A percentile compares a stretch with the other conserved stretches of the same genome.
Conservation (phyloP, 257 asterid genomes). For the Catharanthus roseus region DNA sequence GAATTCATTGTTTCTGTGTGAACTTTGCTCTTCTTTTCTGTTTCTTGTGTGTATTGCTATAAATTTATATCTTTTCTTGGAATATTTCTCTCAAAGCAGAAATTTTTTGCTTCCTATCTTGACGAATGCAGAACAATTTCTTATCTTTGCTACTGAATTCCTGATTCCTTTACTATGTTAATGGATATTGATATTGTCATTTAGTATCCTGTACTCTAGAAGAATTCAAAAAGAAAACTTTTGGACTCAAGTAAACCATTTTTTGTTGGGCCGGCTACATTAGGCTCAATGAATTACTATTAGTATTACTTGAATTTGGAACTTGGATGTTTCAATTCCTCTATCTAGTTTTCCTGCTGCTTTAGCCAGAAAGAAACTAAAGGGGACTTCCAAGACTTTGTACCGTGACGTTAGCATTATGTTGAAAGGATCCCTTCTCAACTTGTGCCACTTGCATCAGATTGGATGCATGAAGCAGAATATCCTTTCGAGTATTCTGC, state of each 20-base stretch:
- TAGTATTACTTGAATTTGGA: neutral
- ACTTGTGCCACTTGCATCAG: constrained; percentile 37
- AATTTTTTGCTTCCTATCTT: neutral
- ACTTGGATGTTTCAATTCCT: neutral
- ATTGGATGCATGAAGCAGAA: constrained; percentile 25
- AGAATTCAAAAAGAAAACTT: neutral
- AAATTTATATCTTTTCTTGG: neutral
- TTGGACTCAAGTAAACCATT: neutral
- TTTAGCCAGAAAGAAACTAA: neutral
- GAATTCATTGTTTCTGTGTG: neutral
- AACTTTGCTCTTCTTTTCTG: neutral
- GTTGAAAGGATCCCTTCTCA: constrained; percentile 3
- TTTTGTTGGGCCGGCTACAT: neutral
- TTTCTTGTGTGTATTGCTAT: neutral
- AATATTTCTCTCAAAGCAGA: neutral
- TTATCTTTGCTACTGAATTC: too few relatives aligned
- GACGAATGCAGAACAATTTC: neutral
- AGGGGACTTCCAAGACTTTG: neutral
- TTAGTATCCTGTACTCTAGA: neutral
- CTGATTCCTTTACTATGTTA: neutral
- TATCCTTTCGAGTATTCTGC: constrained; percentile 2
- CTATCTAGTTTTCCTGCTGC: neutral
- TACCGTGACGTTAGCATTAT: neutral
- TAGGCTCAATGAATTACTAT: neutral
- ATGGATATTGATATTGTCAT: neutral